Evolutionary conservation across 345 rosid genomes (phyloP), one percentile per base, ranked within the genome.

Genomic region (Salix viminalis): DNA sequence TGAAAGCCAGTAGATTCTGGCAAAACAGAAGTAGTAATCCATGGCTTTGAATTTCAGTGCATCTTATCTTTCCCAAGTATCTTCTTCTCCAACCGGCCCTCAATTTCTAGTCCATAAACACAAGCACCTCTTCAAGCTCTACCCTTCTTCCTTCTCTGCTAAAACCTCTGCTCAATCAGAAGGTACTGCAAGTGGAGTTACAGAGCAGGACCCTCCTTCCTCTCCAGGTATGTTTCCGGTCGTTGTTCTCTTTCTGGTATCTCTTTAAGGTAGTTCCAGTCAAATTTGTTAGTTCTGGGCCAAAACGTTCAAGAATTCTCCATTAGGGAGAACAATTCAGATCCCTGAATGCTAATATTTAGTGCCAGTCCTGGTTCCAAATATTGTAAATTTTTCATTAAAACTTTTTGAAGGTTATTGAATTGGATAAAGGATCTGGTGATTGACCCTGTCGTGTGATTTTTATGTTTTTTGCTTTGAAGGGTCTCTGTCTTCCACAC

Each of bases 401-500:
- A 36, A 14, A 4, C 44, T 66, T 66, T 24, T 19, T 18, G 42
- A 62, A 62, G 26, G 32, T 32, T 14, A 10, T 65, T 65, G 61
- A 56, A n/a, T 56, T n/a, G 62, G 62, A n/a, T 10, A 21, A 56
- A 56, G 62, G 62, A 41, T 39, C 12, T 24, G 34, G 30, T 41
- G 44, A 19, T 12, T 21, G 41, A 39, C 26, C 16, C 16, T 39
- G 2, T 62, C 15, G 24, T 18, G 26, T 24, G 48, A 21, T 41
- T 75, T 44, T 30, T 30, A 70, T 68, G 26, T 23, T 72, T 36
- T 36, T 48, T 19, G 34, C 41, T 16, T 48, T 23, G 50, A 36
- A 92, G 97, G 90, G 72, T 84, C 97, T 8, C 67, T 78, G 28
- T 86, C 97, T 80, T 89, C 99, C 54, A 76, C 93, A 61, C 90